Evolutionary conservation across 2,329 filamentous ascomycete species (phyloP).

Genomic region (Colletotrichum brevisporum): DNA sequence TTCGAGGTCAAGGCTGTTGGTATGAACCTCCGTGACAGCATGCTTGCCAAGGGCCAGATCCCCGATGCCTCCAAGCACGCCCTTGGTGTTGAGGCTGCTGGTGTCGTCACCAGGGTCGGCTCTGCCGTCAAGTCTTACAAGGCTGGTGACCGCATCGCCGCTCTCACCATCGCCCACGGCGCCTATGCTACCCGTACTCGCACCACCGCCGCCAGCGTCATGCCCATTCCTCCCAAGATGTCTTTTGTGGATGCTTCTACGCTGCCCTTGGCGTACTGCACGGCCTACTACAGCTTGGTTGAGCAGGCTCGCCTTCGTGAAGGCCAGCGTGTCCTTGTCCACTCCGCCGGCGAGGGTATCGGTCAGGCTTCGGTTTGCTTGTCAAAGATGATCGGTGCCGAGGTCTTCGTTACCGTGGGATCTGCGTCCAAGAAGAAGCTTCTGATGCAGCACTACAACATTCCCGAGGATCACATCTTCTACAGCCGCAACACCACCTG

Average conservation of each 20-base stretch:
- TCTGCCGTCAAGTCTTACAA: slow-evolving; percentile 46
- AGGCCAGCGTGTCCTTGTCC: slow-evolving; percentile 53
- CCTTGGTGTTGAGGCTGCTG: slow-evolving; percentile 51
- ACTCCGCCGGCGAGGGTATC: slow-evolving; percentile 53
- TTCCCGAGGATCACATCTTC: slow-evolving; percentile 48
- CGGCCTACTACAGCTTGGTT: slow-evolving; percentile 54
- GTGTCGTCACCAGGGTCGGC: slow-evolving; percentile 51
- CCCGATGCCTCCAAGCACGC: slow-evolving; percentile 46
- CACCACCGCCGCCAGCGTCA: slow-evolving; percentile 42
- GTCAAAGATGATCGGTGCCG: slow-evolving; percentile 48
- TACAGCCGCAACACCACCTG: slow-evolving; percentile 50
- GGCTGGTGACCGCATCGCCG: slow-evolving; percentile 48
- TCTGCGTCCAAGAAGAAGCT: slow-evolving; percentile 49
- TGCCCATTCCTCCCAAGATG: slow-evolving; percentile 55
- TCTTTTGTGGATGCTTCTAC: slow-evolving; percentile 55
- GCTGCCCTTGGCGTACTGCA: slow-evolving; percentile 47
- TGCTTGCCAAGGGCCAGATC: slow-evolving; percentile 58
- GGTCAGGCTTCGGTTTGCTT: slow-evolving; percentile 55
- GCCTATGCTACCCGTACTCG: slow-evolving; percentile 45
- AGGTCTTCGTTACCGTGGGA: slow-evolving; percentile 51
- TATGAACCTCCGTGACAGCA: slow-evolving; percentile 62
- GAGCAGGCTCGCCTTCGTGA: slow-evolving; percentile 46
- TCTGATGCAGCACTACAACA: slow-evolving; percentile 46
- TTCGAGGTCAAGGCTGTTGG: slow-evolving; percentile 59
- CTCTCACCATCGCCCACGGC: slow-evolving; percentile 41